phyloP scores from a whole-genome alignment of 257 asterid species.

The Solanum virginianum region DNA sequence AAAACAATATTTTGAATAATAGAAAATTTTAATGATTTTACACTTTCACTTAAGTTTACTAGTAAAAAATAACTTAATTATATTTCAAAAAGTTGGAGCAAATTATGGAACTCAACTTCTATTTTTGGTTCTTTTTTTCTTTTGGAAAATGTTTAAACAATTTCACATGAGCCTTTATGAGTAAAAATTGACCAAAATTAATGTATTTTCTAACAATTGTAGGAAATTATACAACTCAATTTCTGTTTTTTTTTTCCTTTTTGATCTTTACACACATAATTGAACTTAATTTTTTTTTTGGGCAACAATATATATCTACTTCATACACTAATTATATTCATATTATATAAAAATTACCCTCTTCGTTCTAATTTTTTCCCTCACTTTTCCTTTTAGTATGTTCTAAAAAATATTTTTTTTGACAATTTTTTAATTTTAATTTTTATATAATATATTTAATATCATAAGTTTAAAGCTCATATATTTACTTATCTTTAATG shows the following conservation, averaged over 20 bases:
- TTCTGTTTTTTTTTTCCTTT: neutral
- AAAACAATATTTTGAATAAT: neutral
- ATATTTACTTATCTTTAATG: no score
- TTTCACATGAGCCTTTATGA: neutral
- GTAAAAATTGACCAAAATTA: neutral
- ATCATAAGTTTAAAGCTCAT: no score
- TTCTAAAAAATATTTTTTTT: neutral
- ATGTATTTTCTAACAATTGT: neutral
- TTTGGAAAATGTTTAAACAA: neutral
- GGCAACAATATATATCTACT: neutral
- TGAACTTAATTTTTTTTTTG: no score
- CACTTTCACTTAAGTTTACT: neutral
- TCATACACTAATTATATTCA: neutral
- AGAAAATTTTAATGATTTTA: neutral
- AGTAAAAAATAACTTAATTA: neutral
- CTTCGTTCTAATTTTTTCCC: neutral
- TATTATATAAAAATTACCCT: neutral
- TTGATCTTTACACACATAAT: neutral
- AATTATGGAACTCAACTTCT: neutral
- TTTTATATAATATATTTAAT: neutral
- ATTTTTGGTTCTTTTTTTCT: neutral
- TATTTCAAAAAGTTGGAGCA: neutral
- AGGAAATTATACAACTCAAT: neutral
- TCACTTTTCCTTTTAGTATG: neutral
- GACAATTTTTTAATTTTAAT: fast-evolving